A percentile compares a stretch with the other conserved stretches of the same genome.
Evolutionary conservation across 257 asterid genomes (phyloP).

Genomic region (Ocimum tenuiflorum): DNA sequence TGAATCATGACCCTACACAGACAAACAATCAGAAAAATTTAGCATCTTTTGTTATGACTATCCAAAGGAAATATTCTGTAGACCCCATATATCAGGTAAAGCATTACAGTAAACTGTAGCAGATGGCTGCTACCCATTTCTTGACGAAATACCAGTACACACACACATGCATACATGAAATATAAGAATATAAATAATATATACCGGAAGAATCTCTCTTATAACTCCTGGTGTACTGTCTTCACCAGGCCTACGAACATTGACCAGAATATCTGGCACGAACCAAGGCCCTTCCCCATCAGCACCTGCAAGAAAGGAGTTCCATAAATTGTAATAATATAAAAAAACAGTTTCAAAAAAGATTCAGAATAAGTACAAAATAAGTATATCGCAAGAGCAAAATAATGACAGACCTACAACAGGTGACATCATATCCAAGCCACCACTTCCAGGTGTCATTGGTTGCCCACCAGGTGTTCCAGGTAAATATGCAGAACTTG

Average conservation of each 20-base stretch:
- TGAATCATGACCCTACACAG: neutral
- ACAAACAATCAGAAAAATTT: neutral
- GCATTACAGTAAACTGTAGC: neutral
- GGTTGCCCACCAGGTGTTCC: conserved; percentile 99
- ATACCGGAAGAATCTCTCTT: conserved; percentile 74
- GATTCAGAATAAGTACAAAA: neutral
- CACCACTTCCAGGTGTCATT: conserved; percentile 95
- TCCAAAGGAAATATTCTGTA: neutral
- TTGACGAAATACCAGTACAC: neutral
- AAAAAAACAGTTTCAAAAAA: neutral
- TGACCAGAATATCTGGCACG: conserved; percentile 74
- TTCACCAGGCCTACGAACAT: conserved; percentile 60
- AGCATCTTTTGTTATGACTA: neutral
- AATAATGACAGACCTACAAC: conserved; percentile 50
- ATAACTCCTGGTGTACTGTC: conserved; percentile 61
- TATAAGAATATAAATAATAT: conserved; percentile 10
- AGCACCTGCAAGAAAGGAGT: conserved; percentile 42
- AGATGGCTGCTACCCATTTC: neutral
- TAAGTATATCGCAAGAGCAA: neutral
- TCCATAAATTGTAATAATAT: neutral
- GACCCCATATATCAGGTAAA: neutral
- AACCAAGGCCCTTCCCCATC: conserved; percentile 88
- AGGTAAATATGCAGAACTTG: conserved; percentile 92
- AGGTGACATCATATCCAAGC: conserved; percentile 96
- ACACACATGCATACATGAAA: neutral